A percentile compares a stretch with the other conserved stretches of the same genome.
These are phyloP conservation scores for Apophysomyces sp. DNA, from an alignment of 371 early-diverging fungal genomes.

Conservation along the genomic window DNA sequence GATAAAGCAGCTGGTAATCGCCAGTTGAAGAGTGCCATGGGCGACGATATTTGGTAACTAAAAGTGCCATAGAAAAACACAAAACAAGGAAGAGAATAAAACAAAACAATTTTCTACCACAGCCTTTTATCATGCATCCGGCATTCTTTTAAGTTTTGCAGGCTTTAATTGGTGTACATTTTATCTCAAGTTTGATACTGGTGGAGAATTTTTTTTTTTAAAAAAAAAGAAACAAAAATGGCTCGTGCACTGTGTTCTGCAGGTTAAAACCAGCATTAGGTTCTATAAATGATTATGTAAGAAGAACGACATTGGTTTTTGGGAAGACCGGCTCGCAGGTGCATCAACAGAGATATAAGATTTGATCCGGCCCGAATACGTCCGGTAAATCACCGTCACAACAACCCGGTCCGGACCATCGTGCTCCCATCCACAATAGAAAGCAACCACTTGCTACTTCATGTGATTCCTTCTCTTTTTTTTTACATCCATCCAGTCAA, in stretches of 20 bases:
- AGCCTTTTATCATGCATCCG: background rate
- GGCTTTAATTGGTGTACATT: too few species aligned
- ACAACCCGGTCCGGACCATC: background rate
- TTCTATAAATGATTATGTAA: too few species aligned
- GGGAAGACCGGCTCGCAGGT: too few species aligned
- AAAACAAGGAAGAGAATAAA: background rate
- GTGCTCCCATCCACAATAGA: background rate
- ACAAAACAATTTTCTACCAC: background rate
- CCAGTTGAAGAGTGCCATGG: background rate
- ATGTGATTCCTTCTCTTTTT: conserved; percentile 3
- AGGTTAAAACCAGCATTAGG: too few species aligned
- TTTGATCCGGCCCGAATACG: too few species aligned
- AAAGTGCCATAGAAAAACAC: background rate
- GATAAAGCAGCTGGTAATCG: background rate
- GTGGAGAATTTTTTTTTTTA: too few species aligned
- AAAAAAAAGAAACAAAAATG: too few species aligned
- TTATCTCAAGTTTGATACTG: too few species aligned
- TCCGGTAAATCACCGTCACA: background rate
- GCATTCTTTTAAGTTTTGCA: too few species aligned
- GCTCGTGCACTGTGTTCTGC: too few species aligned
- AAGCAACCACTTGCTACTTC: background rate
- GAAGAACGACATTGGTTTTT: too few species aligned
- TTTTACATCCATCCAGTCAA: conserved; percentile 2
- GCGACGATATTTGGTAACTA: background rate
- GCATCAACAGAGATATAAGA: too few species aligned